phyloP scores from a whole-genome alignment of 306 rosid genomes.

The Medicago arabica region DNA sequence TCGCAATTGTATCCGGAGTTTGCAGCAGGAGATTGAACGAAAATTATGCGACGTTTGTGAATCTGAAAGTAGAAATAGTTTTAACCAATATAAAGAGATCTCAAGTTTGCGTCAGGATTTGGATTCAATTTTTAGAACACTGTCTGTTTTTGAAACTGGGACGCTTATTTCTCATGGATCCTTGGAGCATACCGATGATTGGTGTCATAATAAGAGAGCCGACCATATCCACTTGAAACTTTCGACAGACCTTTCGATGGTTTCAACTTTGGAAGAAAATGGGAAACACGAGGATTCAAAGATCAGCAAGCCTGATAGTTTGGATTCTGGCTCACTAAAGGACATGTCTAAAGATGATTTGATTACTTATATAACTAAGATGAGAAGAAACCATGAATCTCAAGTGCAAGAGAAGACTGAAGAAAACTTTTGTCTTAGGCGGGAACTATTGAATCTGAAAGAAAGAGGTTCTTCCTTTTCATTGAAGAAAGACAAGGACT shows the following conservation, averaged over 20 bases:
- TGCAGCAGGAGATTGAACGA: slow-evolving; percentile 62
- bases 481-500: slow-evolving; percentile 75
- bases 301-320: slow-evolving; percentile 49
- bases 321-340: slow-evolving; percentile 55
- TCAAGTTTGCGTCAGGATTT: slow-evolving; percentile 72
- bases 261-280: slow-evolving; percentile 62
- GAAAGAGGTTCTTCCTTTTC: slow-evolving; percentile 58
- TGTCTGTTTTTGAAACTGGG: slow-evolving; percentile 62
- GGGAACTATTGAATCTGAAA: slow-evolving; percentile 58
- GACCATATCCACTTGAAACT: slow-evolving; percentile 56
- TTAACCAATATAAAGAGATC: slow-evolving; percentile 60
- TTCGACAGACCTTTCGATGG: slow-evolving; percentile 44
- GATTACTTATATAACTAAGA: slow-evolving; percentile 59
- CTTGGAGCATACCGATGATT: slow-evolving; percentile 63
- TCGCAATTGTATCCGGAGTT: slow-evolving; percentile 54
- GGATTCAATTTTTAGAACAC: slow-evolving; percentile 59
- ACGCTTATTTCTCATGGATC: slow-evolving; percentile 71
- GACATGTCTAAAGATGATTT: slow-evolving; percentile 60
- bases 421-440: slow-evolving; percentile 58
- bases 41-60: slow-evolving; percentile 50
- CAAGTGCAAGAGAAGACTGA: slow-evolving; percentile 72
- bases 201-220: slow-evolving; percentile 56
- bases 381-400: slow-evolving; percentile 87
- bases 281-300: slow-evolving; percentile 65
- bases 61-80: slow-evolving; percentile 50